phyloP scores from a whole-genome alignment of 805 yeast species.

The Helenozyma rhizophorensis region DNA sequence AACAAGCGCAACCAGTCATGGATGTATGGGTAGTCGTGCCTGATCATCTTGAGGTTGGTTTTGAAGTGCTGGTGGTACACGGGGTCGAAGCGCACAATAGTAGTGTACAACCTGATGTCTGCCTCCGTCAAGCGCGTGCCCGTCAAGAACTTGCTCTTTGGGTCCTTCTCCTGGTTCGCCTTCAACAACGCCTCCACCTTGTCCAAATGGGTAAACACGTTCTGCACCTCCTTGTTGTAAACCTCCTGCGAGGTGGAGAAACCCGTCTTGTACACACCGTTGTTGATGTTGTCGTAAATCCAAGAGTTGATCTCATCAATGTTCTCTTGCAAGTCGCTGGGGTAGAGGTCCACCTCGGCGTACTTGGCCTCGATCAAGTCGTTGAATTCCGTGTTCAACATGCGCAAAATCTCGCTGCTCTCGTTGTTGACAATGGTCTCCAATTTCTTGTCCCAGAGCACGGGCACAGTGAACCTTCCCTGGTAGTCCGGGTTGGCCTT shows the following conservation, averaged over 20 bases:
- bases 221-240: conserved; percentile 63
- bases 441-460: conserved; percentile 83
- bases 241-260: conserved; percentile 82
- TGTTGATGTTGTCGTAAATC: conserved; percentile 82
- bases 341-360: conserved; percentile 58
- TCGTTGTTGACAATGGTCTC: conserved; percentile 88
- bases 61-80: conserved; percentile 95
- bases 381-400: conserved; percentile 73
- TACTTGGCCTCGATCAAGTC: conserved; percentile 46
- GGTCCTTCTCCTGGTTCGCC: conserved; percentile 31
- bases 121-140: conserved; percentile 81
- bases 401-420: conserved; percentile 82
- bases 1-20: conserved; percentile 78
- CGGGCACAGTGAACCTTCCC: conserved; percentile 90
- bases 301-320: conserved; percentile 78
- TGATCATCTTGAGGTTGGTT: conserved; percentile 78
- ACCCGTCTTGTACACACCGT: conserved; percentile 91
- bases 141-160: conserved; percentile 36
- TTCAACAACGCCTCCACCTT: conserved; percentile 60
- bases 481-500: conserved; percentile 70
- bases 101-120: conserved; percentile 81
- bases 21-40: conserved; percentile 72
- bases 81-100: conserved; percentile 86
- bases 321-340: conserved; percentile 44
- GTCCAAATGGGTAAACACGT: conserved; percentile 64